Evolutionary conservation across 306 rosid species (phyloP).

Genomic region (Mimosa bimucronata): DNA sequence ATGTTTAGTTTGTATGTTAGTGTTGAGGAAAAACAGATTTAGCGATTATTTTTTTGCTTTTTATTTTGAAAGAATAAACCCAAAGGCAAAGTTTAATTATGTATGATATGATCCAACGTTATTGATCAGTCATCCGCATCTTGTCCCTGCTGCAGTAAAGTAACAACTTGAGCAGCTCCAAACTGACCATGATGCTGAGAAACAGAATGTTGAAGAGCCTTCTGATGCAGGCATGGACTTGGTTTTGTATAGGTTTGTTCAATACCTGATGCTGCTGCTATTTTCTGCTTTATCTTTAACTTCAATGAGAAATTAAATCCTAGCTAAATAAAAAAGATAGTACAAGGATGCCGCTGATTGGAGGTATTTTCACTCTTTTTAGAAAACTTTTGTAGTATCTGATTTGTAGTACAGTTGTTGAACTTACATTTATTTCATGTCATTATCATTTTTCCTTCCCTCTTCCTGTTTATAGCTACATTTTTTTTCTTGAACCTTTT

Average conservation of each 20-base stretch:
- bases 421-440: neutral
- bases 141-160: constrained; percentile 92
- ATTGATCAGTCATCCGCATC: constrained; percentile 85
- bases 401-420: neutral
- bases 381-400: neutral
- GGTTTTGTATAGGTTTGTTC: constrained; percentile 73
- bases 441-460: neutral
- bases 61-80: neutral
- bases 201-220: constrained; percentile 63
- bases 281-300: neutral
- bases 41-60: neutral
- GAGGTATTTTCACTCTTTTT: constrained; percentile 55
- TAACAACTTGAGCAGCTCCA: constrained; percentile 92
- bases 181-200: constrained; percentile 77
- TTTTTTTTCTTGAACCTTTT: too few relatives aligned
- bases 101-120: constrained; percentile 35
- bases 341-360: constrained; percentile 73
- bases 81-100: neutral
- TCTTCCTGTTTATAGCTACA: neutral
- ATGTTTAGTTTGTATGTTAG: neutral
- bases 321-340: constrained; percentile 66
- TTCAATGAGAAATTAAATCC: neutral
- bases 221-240: constrained; percentile 70
- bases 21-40: neutral
- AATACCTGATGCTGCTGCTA: constrained; percentile 16